Percentiles rank a stretch among this genome's conserved stretches.
phyloP scores from a whole-genome alignment of 805 yeast species.

The Yarrowia hollandica region DNA sequence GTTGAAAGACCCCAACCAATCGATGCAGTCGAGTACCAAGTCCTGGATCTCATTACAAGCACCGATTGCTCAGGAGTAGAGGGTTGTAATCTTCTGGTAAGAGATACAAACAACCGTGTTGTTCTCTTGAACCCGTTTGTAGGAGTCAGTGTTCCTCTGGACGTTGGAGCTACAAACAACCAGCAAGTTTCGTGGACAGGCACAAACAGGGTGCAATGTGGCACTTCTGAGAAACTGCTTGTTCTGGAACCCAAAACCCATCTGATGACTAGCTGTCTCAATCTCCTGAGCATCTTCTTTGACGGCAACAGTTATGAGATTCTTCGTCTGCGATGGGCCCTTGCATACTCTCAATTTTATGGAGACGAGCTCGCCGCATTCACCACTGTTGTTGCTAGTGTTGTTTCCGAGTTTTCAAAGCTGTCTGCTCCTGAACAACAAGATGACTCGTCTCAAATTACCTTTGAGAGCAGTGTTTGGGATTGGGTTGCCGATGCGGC shows the following conservation, averaged over 20 bases:
- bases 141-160: conserved; percentile 18
- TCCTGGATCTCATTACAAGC: conserved; percentile 43
- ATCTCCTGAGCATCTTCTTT: conserved; percentile 22
- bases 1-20: conserved; percentile 43
- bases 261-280: conserved; percentile 15
- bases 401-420: neutral
- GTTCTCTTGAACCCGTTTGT: conserved; percentile 39
- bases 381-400: conserved; percentile 6
- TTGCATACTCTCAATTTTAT: conserved; percentile 23
- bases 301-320: conserved; percentile 19
- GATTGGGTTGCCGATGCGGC: neutral
- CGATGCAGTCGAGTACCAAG: conserved; percentile 40
- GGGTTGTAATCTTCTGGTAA: conserved; percentile 35
- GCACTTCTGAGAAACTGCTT: neutral
- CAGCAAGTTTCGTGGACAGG: neutral
- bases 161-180: neutral
- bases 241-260: conserved; percentile 10
- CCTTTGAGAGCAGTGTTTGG: conserved; percentile 14
- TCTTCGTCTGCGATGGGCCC: conserved; percentile 18
- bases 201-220: neutral
- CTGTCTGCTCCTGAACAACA: neutral
- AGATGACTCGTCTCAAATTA: neutral
- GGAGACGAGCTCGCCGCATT: conserved; percentile 4
- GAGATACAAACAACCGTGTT: conserved; percentile 35
- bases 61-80: conserved; percentile 37